These are phyloP conservation scores for Pyrrhoderma lamaoense DNA, from an alignment of 1,284 basidiomycete species.

Conservation along the genomic window DNA sequence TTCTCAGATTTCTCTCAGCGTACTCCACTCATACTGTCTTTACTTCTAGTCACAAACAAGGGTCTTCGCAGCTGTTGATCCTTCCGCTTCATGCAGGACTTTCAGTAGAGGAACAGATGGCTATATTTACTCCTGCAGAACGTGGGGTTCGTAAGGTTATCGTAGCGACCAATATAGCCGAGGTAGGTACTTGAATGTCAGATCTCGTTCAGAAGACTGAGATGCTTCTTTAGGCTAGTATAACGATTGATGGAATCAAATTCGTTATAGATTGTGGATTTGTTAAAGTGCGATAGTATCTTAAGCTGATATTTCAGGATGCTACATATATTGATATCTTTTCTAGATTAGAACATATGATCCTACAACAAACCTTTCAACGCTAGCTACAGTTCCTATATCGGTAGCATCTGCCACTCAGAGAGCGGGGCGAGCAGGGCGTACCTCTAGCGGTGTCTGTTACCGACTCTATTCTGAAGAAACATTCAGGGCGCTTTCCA, in stretches of 20 bases:
- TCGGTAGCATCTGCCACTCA: conserved; percentile 83
- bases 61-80: conserved; percentile 52
- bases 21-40: neutral
- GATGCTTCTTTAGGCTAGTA: conserved; percentile 70
- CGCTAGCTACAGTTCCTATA: conserved; percentile 72
- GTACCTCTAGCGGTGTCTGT: conserved; percentile 86
- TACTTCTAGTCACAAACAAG: conserved; percentile 53
- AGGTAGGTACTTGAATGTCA: conserved; percentile 56
- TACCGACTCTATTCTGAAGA: conserved; percentile 84
- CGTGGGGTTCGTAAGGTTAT: conserved; percentile 82
- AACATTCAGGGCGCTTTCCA: conserved; percentile 49
- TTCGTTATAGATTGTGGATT: conserved; percentile 96
- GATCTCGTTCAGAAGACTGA: too few species aligned
- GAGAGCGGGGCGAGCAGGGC: conserved; percentile 84
- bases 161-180: conserved; percentile 93
- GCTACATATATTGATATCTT: neutral
- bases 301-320: neutral
- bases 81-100: conserved; percentile 87
- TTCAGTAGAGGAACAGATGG: conserved; percentile 77
- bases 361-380: conserved; percentile 74
- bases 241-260: conserved; percentile 93
- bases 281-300: conserved; percentile 71
- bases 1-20: too few species aligned
- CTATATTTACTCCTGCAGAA: conserved; percentile 74
- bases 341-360: conserved; percentile 77